phyloP scores from a whole-genome alignment of 2,329 filamentous ascomycete genomes.

The Aspergillus quadrilineatus region DNA sequence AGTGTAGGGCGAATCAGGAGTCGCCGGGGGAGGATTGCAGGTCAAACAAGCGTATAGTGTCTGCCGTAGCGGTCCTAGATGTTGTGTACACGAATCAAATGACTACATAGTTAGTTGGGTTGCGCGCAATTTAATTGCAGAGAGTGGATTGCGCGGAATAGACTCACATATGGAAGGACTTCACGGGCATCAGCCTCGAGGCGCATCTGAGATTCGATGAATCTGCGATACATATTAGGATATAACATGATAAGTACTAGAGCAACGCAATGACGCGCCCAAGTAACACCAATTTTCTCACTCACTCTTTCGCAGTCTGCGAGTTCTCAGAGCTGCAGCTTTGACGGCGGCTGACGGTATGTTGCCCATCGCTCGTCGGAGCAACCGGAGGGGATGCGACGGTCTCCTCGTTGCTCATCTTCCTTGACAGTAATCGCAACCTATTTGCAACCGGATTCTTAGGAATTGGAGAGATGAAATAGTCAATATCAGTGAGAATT shows the following conservation, averaged over 20 bases:
- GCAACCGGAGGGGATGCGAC: constrained; percentile 13
- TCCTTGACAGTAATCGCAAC: not conserved
- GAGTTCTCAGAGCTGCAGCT: constrained; percentile 57
- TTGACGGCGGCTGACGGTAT: constrained; percentile 30
- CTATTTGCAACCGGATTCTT: not conserved
- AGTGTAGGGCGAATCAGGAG: constrained; percentile 61
- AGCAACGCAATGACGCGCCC: not conserved
- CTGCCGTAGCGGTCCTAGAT: constrained; percentile 84
- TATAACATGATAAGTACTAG: not conserved
- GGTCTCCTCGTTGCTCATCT: constrained; percentile 26
- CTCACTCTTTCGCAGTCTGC: constrained; percentile 70
- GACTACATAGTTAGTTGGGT: constrained; percentile 56
- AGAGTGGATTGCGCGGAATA: not conserved
- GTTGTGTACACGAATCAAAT: constrained; percentile 88
- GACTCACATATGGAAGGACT: constrained; percentile 80
- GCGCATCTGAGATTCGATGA: constrained; percentile 82
- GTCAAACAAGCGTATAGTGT: constrained; percentile 89
- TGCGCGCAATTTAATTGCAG: not conserved
- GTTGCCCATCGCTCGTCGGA: constrained; percentile 13
- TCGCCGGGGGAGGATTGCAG: constrained; percentile 76
- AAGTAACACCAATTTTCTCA: not conserved
- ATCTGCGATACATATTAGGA: constrained; percentile 51
- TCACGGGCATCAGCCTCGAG: constrained; percentile 95
- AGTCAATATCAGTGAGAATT: not conserved
- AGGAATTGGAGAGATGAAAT: not conserved